Conservation (phyloP, 257 asterid genomes). For the Solanum gracilifrons region DNA sequence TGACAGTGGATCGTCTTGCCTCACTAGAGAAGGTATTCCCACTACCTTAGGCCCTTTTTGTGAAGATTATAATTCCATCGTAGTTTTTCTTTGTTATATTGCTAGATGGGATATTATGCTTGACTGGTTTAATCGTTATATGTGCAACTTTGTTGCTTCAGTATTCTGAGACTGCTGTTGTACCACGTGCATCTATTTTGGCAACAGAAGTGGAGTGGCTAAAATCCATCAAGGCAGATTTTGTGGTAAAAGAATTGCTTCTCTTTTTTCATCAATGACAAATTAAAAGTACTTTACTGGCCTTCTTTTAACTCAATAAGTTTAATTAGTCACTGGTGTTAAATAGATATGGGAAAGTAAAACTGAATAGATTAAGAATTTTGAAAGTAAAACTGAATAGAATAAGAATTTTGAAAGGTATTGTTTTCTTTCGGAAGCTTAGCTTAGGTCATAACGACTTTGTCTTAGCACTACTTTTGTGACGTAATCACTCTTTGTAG, state of each 20-base stretch:
- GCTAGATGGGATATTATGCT: not conserved
- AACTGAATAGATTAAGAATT: not conserved
- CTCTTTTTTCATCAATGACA: not conserved
- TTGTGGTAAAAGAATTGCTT: conserved; percentile 55
- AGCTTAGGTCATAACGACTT: not conserved
- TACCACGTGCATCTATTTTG: conserved; percentile 79
- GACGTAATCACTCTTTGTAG: not conserved
- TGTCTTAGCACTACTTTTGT: not conserved
- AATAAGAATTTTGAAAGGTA: not conserved
- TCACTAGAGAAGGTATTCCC: conserved; percentile 69
- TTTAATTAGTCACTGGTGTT: not conserved
- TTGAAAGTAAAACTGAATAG: not conserved
- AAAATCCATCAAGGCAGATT: conserved; percentile 75
- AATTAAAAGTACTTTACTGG: not conserved
- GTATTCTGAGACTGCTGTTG: conserved; percentile 98
- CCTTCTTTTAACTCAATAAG: not conserved
- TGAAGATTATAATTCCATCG: not conserved
- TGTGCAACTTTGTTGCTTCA: conserved; percentile 16
- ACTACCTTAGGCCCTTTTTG: not conserved
- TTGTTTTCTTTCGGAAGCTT: not conserved
- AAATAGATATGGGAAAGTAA: not conserved
- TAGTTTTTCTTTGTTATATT: not conserved
- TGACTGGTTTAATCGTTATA: not conserved
- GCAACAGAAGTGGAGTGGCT: conserved; percentile 93
- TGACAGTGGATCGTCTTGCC: conserved; percentile 98